Conservation (phyloP, 164 flowering plant species). For the Taxillus chinensis region DNA sequence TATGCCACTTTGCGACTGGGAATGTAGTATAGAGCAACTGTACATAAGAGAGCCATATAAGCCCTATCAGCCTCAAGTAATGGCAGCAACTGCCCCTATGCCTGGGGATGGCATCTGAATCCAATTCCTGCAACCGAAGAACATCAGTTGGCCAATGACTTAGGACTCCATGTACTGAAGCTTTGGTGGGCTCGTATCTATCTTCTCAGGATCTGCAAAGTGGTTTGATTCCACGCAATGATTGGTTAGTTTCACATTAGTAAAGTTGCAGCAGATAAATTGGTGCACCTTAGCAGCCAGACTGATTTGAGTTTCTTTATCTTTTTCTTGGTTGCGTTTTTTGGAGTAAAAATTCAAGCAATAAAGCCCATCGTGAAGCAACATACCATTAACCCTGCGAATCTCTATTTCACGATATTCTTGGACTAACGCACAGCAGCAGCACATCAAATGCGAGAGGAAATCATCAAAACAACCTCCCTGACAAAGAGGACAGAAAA, state of each 20-base stretch:
- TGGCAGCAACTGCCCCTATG: too few species aligned
- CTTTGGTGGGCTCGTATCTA: conserved; percentile 71
- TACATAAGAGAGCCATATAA: too few species aligned
- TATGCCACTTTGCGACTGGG: too few species aligned
- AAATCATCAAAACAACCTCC: conserved; percentile 90
- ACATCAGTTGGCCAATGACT: background rate
- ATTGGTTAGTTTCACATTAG: background rate
- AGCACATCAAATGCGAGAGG: conserved; percentile 90
- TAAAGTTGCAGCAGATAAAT: background rate
- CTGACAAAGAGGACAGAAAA: conserved; percentile 23
- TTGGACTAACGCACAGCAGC: conserved; percentile 98
- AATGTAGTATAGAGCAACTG: too few species aligned
- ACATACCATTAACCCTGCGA: conserved; percentile 67
- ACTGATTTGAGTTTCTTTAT: background rate
- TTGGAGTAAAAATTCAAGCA: background rate
- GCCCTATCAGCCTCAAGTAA: too few species aligned
- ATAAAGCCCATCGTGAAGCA: too few species aligned
- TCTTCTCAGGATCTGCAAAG: conserved; percentile 67
- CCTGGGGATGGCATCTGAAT: too few species aligned
- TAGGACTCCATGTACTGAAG: conserved; percentile 77
- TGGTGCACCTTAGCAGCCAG: too few species aligned
- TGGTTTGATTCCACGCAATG: background rate
- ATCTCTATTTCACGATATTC: conserved; percentile 97
- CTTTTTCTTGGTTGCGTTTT: too few species aligned
- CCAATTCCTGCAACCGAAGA: too few species aligned